These are phyloP conservation scores for Sordariomycetes sp. DNA, from an alignment of 2,329 filamentous ascomycete species.

Conservation along the genomic window DNA sequence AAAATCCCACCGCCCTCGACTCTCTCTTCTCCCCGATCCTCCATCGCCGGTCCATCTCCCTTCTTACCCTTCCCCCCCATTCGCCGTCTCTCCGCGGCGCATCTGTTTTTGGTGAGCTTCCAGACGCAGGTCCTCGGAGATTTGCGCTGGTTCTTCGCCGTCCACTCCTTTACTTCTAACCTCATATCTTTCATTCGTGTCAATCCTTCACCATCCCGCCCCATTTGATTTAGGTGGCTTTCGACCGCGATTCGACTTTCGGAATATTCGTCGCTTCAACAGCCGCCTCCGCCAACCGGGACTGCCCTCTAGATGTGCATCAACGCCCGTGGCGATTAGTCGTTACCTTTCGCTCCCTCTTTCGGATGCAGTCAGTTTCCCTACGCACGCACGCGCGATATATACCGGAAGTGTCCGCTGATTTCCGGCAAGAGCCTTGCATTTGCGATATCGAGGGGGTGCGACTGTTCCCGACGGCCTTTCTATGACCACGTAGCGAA, in stretches of 20 bases:
- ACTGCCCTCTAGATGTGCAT: not conserved
- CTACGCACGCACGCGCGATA: not conserved
- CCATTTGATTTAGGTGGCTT: not conserved
- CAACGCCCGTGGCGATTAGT: not conserved
- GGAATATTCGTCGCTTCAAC: not conserved
- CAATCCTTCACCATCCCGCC: not conserved
- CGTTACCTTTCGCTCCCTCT: not conserved
- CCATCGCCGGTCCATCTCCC: slow-evolving; percentile 16
- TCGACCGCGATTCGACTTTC: not conserved
- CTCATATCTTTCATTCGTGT: slow-evolving; percentile 3
- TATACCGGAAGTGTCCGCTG: not conserved
- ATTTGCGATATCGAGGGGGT: not conserved
- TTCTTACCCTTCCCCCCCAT: slow-evolving; percentile 10
- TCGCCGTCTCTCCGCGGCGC: slow-evolving; percentile 1
- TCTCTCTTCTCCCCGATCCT: slow-evolving; percentile 12
- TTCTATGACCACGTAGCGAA: slow-evolving; percentile 23
- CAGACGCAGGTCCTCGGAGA: slow-evolving; percentile 26
- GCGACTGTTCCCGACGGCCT: not conserved
- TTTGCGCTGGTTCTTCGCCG: slow-evolving; percentile 30
- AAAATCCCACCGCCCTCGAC: slow-evolving; percentile 1
- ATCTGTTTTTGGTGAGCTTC: slow-evolving; percentile 18
- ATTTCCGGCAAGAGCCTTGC: not conserved
- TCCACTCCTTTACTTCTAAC: slow-evolving; percentile 12
- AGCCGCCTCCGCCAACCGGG: not conserved
- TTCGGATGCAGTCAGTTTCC: not conserved